Conservation (phyloP, 2,329 filamentous ascomycete genomes). For the Aspergillus unguis region DNA sequence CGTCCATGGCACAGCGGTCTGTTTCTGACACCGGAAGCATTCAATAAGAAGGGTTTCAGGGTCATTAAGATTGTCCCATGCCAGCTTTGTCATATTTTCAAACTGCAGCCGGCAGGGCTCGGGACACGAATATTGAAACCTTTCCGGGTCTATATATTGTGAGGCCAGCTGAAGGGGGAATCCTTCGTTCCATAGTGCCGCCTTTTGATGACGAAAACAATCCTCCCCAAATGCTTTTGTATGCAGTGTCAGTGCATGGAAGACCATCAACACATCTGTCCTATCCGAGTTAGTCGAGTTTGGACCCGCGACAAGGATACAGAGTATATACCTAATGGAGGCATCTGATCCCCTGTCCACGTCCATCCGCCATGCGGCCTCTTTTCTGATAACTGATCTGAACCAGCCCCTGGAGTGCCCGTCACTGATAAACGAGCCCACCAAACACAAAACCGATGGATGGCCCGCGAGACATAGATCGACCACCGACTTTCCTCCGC, state of each 20-base stretch:
- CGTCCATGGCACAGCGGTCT: not conserved
- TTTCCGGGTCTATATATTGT: not conserved
- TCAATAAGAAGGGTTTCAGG: not conserved
- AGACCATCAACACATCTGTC: not conserved
- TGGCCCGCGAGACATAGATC: not conserved
- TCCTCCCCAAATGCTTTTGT: not conserved
- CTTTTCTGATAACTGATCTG: not conserved
- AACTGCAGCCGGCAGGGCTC: not conserved
- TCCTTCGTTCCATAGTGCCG: not conserved
- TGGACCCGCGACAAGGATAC: not conserved
- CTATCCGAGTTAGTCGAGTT: not conserved
- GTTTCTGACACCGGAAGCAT: not conserved
- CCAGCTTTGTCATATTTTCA: not conserved
- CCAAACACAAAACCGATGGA: not conserved
- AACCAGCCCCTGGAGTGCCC: not conserved
- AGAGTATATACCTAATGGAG: not conserved
- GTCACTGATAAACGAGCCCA: not conserved
- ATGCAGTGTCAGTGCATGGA: not conserved
- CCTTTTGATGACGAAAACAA: not conserved
- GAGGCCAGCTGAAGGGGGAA: not conserved
- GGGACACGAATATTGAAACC: not conserved
- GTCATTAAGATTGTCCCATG: not conserved
- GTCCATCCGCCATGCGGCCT: not conserved
- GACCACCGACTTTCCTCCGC: not conserved
- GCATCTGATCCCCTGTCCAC: not conserved